Percentiles rank a stretch among this genome's conserved stretches.
Conservation (phyloP, 2,329 filamentous ascomycete species). For the Beauveria pseudobassiana region DNA sequence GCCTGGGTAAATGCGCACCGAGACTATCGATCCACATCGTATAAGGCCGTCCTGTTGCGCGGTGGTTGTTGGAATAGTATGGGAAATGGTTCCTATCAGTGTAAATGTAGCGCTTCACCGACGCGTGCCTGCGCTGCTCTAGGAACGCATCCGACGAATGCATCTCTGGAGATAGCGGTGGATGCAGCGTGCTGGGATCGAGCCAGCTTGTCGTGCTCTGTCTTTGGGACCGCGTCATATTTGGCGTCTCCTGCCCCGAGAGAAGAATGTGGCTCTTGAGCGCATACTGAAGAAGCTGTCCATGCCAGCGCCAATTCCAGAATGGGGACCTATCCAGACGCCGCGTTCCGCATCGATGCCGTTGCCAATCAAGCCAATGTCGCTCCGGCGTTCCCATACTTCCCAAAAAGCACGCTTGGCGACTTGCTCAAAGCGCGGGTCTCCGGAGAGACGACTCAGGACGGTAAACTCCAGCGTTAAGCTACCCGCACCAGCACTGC, state of each 20-base stretch:
- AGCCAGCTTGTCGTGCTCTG: constrained; percentile 41
- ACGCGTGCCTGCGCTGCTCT: constrained; percentile 62
- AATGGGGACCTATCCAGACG: constrained; percentile 78
- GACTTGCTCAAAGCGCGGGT: constrained; percentile 78
- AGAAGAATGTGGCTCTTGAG: constrained; percentile 89
- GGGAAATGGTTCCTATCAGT: constrained; percentile 70
- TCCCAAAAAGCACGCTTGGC: constrained; percentile 95
- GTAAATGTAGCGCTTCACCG: constrained; percentile 88
- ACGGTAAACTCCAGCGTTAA: constrained; percentile 90
- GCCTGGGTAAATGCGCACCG: constrained; percentile 90
- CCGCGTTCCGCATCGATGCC: constrained; percentile 90
- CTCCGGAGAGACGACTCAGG: constrained; percentile 78
- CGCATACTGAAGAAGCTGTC: constrained; percentile 98
- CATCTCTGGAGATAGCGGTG: constrained; percentile 53
- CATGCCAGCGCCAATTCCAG: constrained; percentile 93
- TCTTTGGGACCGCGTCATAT: constrained; percentile 32
- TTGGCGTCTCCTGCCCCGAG: constrained; percentile 61
- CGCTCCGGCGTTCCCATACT: constrained; percentile 83
- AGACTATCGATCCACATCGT: constrained; percentile 95
- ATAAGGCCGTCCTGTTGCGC: constrained; percentile 78
- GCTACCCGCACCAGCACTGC: constrained; percentile 93
- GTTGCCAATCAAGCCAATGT: constrained; percentile 79
- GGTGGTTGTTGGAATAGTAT: constrained; percentile 86
- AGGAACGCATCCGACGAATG: constrained; percentile 74
- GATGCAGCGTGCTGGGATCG: constrained; percentile 56